A percentile compares a stretch with the other conserved stretches of the same genome.
These are phyloP conservation scores for Polyporus arcularius DNA, from an alignment of 768 basidiomycete genomes.

Conservation along the genomic window DNA sequence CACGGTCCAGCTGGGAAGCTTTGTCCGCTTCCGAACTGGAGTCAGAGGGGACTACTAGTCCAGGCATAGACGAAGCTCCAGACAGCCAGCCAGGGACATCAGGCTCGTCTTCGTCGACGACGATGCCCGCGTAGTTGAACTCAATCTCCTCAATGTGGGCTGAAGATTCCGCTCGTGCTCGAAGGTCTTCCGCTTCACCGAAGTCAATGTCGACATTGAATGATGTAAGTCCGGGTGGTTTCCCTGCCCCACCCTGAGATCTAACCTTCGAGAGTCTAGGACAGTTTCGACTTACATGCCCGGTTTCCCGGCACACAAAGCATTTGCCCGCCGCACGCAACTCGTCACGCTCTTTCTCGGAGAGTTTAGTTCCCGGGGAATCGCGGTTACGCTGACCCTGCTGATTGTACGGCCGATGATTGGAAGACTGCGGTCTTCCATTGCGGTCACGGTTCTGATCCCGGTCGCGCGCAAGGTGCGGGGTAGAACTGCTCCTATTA, in stretches of 20 bases:
- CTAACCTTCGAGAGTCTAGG: background rate
- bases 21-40: no score
- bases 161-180: background rate
- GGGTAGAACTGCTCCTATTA: no score
- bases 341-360: background rate
- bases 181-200: background rate
- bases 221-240: slow-evolving; percentile 6
- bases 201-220: background rate
- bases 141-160: background rate
- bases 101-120: no score
- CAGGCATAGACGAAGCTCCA: no score
- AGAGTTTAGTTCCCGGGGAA: background rate
- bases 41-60: no score
- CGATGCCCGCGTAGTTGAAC: background rate
- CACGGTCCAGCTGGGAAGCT: no score
- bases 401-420: background rate
- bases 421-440: background rate
- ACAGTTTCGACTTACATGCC: slow-evolving; percentile 12
- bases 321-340: slow-evolving; percentile 6
- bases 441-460: background rate
- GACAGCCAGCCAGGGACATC: no score
- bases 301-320: slow-evolving; percentile 10
- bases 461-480: no score
- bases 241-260: background rate
- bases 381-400: background rate